Percentiles rank a stretch among this genome's conserved stretches.
phyloP scores from a whole-genome alignment of 2,329 filamentous ascomycete genomes.

The Taxawa tesnikishii region DNA sequence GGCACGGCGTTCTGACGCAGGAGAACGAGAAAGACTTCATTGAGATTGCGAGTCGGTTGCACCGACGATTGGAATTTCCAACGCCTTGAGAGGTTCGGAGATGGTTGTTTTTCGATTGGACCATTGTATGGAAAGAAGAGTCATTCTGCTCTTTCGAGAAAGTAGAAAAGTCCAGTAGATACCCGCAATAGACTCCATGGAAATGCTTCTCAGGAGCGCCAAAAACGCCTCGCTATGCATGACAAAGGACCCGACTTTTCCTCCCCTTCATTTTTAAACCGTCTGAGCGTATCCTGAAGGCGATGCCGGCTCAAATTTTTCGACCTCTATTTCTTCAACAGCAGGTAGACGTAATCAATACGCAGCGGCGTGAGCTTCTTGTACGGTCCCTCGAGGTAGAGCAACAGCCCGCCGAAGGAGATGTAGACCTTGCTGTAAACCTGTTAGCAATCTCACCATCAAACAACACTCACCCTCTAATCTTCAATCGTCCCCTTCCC shows the following conservation, averaged over 20 bases:
- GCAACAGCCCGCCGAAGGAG: conserved; percentile 83
- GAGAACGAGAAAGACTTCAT: conserved; percentile 70
- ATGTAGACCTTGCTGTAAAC: conserved; percentile 71
- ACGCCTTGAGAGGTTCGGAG: conserved; percentile 18
- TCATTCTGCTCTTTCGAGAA: no score
- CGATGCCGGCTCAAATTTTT: no score
- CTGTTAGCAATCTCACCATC: no score
- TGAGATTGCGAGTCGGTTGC: conserved; percentile 63
- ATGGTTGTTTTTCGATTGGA: no score
- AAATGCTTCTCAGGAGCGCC: background rate
- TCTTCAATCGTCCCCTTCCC: no score
- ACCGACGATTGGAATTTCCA: conserved; percentile 69
- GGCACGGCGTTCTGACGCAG: conserved; percentile 65
- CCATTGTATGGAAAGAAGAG: no score
- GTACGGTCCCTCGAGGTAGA: conserved; percentile 86
- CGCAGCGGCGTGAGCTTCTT: conserved; percentile 87
- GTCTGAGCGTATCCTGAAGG: no score
- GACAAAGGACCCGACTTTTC: background rate
- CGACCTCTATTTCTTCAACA: conserved; percentile 69
- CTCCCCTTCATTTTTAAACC: background rate
- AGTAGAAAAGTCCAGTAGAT: no score
- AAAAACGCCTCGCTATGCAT: background rate
- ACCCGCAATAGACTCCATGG: background rate
- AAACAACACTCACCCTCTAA: no score
- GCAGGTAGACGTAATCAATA: conserved; percentile 86